These are phyloP conservation scores for Yamadazyma friedrichii DNA, from an alignment of 1,139 yeast genomes.

Conservation along the genomic window DNA sequence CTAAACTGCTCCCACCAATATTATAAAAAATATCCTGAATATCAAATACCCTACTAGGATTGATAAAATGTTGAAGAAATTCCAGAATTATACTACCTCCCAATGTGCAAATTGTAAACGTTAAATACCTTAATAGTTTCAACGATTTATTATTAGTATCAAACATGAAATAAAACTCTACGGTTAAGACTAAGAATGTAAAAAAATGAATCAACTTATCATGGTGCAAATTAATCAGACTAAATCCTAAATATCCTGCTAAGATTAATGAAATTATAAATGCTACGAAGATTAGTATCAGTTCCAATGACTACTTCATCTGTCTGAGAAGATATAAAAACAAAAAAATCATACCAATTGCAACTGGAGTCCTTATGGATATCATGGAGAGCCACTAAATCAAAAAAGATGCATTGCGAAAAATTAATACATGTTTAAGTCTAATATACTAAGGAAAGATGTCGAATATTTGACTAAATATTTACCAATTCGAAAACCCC, in stretches of 20 bases:
- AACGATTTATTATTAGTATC: constrained; percentile 35
- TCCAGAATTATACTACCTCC: constrained; percentile 54
- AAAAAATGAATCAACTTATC: constrained; percentile 55
- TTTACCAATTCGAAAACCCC: neutral
- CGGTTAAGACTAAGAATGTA: constrained; percentile 50
- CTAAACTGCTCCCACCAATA: constrained; percentile 33
- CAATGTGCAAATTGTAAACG: constrained; percentile 44
- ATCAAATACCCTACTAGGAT: constrained; percentile 51
- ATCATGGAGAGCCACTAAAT: neutral
- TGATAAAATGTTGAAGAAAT: constrained; percentile 42
- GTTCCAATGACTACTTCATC: neutral
- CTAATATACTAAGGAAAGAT: neutral
- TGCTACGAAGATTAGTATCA: constrained; percentile 16
- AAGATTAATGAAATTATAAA: constrained; percentile 25
- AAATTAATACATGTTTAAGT: neutral
- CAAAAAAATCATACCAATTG: constrained; percentile 23
- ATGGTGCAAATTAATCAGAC: constrained; percentile 43
- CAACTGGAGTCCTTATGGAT: constrained; percentile 21
- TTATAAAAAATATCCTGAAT: constrained; percentile 46
- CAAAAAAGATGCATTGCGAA: neutral
- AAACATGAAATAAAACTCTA: constrained; percentile 55
- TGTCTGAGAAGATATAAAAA: neutral
- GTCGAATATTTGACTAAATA: constrained; percentile 15
- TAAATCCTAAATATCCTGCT: constrained; percentile 53
- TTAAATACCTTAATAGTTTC: constrained; percentile 37